Conservation (phyloP, 306 rosid species). For the Carpinus fangiana region DNA sequence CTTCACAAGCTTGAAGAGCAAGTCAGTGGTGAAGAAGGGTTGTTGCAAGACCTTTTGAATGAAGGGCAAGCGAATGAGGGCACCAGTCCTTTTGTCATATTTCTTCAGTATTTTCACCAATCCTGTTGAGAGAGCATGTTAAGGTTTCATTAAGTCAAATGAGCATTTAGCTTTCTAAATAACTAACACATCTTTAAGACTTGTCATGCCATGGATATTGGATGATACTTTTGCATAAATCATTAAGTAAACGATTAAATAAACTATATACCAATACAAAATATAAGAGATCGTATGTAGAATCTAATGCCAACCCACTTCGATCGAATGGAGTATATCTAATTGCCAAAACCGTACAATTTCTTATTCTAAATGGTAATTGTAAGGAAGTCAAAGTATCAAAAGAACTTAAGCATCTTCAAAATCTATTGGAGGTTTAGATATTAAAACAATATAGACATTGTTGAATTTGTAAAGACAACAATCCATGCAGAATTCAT, state of each 20-base stretch:
- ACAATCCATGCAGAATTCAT: no score
- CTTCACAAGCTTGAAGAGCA: slow-evolving; percentile 92
- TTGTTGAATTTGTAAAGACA: not conserved
- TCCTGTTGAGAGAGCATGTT: slow-evolving; percentile 49
- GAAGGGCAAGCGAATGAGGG: slow-evolving; percentile 93
- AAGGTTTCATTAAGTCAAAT: slow-evolving; percentile 8
- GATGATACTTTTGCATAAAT: not conserved
- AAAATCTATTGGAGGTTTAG: not conserved
- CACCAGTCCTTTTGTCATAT: slow-evolving; percentile 98
- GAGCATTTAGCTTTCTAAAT: not conserved
- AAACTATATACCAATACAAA: not conserved
- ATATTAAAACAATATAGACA: not conserved
- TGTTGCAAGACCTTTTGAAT: slow-evolving; percentile 92
- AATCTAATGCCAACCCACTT: not conserved
- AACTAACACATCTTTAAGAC: not conserved
- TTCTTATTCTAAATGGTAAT: not conserved
- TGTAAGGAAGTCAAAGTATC: not conserved
- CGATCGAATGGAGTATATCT: not conserved
- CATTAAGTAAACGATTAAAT: not conserved
- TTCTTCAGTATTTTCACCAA: slow-evolving; percentile 91
- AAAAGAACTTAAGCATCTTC: not conserved
- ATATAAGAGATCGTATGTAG: not conserved
- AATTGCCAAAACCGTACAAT: not conserved
- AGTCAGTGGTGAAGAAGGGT: slow-evolving; percentile 91
- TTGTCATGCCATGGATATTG: not conserved